A percentile compares a stretch with the other conserved stretches of the same genome.
phyloP scores from a whole-genome alignment of 2,329 filamentous ascomycete species.

The Calonectria montana region DNA sequence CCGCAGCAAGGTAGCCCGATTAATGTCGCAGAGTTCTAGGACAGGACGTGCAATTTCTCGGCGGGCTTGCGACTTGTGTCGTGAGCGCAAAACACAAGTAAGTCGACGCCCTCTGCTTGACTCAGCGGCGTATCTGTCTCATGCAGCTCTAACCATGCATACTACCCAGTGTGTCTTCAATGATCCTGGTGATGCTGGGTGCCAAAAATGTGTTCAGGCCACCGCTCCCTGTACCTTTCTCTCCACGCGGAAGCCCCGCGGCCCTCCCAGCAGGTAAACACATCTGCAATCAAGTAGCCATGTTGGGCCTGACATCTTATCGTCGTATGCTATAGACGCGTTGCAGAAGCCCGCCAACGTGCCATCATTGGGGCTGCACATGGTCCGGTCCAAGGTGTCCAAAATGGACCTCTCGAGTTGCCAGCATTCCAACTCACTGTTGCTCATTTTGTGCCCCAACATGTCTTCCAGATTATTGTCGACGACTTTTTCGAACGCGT shows the following conservation, averaged over 20 bases:
- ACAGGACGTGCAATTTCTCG: not conserved
- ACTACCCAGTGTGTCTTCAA: not conserved
- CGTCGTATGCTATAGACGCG: not conserved
- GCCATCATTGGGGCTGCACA: not conserved
- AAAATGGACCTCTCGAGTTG: not conserved
- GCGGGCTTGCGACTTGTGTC: constrained; percentile 6
- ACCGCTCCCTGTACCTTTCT: not conserved
- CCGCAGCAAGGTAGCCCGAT: not conserved
- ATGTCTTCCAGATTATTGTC: not conserved
- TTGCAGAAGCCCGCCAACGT: not conserved
- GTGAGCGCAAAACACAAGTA: constrained; percentile 1
- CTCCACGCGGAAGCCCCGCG: not conserved
- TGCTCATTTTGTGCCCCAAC: not conserved
- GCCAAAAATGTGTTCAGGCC: not conserved
- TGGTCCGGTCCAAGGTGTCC: not conserved
- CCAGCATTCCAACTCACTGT: not conserved
- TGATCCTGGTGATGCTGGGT: not conserved
- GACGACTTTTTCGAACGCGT: not conserved
- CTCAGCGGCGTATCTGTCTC: not conserved
- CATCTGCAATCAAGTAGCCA: not conserved
- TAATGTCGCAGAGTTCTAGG: constrained; percentile 4
- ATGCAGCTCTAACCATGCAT: not conserved
- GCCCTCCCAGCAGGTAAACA: not conserved
- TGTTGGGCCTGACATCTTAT: not conserved
- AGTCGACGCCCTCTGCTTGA: not conserved